Evolutionary conservation across 202 grass and related monocot genomes (phyloP), one percentile per base, ranked within the genome.

Genomic region (Eragrostis tef): DNA sequence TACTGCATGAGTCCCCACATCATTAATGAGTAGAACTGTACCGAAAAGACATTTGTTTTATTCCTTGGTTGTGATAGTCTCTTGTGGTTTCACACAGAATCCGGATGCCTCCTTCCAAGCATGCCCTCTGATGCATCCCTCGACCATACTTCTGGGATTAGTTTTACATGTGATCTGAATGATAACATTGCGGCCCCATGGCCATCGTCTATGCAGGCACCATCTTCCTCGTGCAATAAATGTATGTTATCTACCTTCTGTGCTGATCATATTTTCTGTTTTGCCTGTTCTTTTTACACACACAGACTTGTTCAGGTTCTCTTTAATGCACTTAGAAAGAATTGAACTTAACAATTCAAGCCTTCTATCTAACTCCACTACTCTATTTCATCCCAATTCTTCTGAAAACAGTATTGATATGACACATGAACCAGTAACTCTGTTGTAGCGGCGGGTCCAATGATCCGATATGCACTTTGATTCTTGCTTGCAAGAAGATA

Each of bases 161-260:
- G 96, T 67, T 98, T 98, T 87, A 98, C 96, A 65, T 95, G 96
- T 47, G 96, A 98, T 86, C 83, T 98, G 85, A 98, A 98, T 90
- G 96, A 98, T 68, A 98, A 98, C 76, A 98, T 98, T 64, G 96
- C 96, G 0, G 96, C 96, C 27, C 96, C 96, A 78, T 98, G 96
- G 96, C 85, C 92, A 77, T 85, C 96, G 67, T 91, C 89, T 77
- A 76, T 79, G 73, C 83, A 93, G 79, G 73, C 85, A 71, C 70
- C 92, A 36, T 74, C 90, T 54, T 91, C 95, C 31, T 88, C 92
- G n/a, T 98, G 92, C 90, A 94, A 93, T 64, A 93, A 94, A 79
- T 94, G 95, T 98, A 98, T 73, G 84, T 24, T 60, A 54, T 69
- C 63, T 22, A 57, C 75, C 49, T 86, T 13, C 22, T 62, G 24